Base-by-base conservation (phyloP, 768 basidiomycete species). In the Psilocybe sp. region DNA sequence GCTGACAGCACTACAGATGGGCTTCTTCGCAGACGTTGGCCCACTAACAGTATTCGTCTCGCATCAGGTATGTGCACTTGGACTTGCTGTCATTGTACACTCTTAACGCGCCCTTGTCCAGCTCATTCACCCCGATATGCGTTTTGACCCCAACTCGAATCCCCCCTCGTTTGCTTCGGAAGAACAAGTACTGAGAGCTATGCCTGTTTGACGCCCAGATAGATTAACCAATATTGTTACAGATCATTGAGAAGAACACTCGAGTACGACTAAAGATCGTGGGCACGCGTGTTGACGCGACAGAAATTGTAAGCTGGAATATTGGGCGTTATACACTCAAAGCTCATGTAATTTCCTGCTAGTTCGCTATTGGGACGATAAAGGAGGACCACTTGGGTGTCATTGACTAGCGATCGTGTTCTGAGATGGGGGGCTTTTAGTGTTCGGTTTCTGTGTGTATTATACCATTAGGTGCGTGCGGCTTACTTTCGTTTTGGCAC, bases 331-430 rank as follows among this genome's bases (percentile, higher is more conserved):
- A 44, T 20, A 39, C 10, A 39, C 32, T 9, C 33, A 19, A 13
- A 18, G 31, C 47, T 54, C 11, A 52, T 40, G 46, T 37, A 40
- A 5, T 16, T 14, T 15, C 23, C 46, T 42, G 14, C 15, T 44
- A 97, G 94, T 98, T 98, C 60, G 94, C 94, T 1, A 98, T 98
- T 57, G 96, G 94, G 8, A 93, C 90, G 3, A 97, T 98, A 69
- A 99, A 98, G 73, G 96, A 98, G 68, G 96, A 98, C 65, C 96
- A 94, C 67, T 74, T 98, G 23, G 96, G 96, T 41, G 92, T 96
- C 46, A 91, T 95, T 60, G 91, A 92, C 54, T 91, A 51, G 56
- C 40, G 36, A 28, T 20, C 16, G 28, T 18, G 28, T 11, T 36
- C 46, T 23, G 13, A 5, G 32, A 15, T 40, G 15, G 15, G 40